Conservation (phyloP, 352 stramenopile genomes). For the Globisporangium abappressorium region DNA sequence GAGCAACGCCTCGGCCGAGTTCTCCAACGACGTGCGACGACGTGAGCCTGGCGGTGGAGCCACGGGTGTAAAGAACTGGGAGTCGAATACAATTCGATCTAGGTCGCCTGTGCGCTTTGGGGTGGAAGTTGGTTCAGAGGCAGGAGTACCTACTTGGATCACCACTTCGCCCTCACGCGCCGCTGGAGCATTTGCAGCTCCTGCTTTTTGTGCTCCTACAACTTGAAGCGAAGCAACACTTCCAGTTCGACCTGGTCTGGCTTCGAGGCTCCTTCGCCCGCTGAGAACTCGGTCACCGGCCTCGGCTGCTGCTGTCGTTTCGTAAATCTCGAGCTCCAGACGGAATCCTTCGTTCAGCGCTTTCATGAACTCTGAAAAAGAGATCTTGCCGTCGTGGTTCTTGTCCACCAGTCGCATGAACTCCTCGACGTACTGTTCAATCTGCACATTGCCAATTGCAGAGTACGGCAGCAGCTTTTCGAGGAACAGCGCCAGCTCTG, state of each 20-base stretch:
- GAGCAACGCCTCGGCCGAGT: conserved; percentile 26
- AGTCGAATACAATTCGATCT: background rate
- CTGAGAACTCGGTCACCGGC: background rate
- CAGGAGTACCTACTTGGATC: background rate
- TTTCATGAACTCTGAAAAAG: conserved; percentile 76
- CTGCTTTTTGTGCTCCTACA: background rate
- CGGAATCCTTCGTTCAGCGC: conserved; percentile 68
- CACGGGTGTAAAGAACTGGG: background rate
- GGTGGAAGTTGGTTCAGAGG: background rate
- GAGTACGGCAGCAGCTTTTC: conserved; percentile 65
- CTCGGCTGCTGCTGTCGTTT: conserved; percentile 21
- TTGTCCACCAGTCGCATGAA: conserved; percentile 76
- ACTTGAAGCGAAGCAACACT: conserved; percentile 1
- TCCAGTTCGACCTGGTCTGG: conserved; percentile 8
- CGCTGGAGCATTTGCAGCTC: background rate
- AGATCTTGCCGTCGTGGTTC: conserved; percentile 60
- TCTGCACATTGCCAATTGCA: conserved; percentile 36
- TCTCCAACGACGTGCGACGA: conserved; percentile 10
- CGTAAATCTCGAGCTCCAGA: conserved; percentile 70
- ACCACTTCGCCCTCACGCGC: background rate
- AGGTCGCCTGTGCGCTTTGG: background rate
- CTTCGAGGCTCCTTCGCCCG: conserved; percentile 30
- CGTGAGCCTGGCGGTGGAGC: background rate
- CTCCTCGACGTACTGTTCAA: conserved; percentile 75
- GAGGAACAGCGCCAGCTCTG: conserved; percentile 54